Conservation (phyloP, 805 yeast species). For the Candida koratica region DNA sequence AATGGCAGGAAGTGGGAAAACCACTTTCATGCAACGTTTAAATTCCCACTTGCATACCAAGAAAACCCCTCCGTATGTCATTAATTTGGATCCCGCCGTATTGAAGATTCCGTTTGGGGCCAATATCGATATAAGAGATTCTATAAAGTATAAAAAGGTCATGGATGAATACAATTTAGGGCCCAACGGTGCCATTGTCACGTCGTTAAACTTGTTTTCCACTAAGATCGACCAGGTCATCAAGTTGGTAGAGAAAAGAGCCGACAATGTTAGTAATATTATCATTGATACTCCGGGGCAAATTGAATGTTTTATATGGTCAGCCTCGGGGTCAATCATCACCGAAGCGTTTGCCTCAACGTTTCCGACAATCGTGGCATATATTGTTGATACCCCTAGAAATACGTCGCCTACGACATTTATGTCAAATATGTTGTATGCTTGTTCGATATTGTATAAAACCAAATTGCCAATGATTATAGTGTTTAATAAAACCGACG, state of each 20-base stretch:
- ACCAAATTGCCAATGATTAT: slow-evolving; percentile 95
- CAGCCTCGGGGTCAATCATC: slow-evolving; percentile 93
- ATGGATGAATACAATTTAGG: slow-evolving; percentile 95
- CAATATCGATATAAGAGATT: slow-evolving; percentile 93
- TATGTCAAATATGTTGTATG: slow-evolving; percentile 97
- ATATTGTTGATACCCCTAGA: slow-evolving; percentile 94
- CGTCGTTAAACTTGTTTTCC: slow-evolving; percentile 84
- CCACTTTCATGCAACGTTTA: slow-evolving; percentile 94
- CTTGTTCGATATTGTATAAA: slow-evolving; percentile 93
- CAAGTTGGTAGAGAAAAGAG: slow-evolving; percentile 74
- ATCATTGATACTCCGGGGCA: slow-evolving; percentile 98
- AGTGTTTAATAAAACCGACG: slow-evolving; percentile 94
- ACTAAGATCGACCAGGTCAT: slow-evolving; percentile 97
- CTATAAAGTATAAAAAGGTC: slow-evolving; percentile 91
- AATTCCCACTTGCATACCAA: slow-evolving; percentile 81
- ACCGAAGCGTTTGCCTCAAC: slow-evolving; percentile 96
- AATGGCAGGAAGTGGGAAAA: slow-evolving; percentile 77
- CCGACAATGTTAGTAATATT: slow-evolving; percentile 56
- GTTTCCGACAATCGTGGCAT: slow-evolving; percentile 93
- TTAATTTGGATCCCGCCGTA: slow-evolving; percentile 96
- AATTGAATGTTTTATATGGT: slow-evolving; percentile 97
- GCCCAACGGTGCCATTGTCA: slow-evolving; percentile 98
- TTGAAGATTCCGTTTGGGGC: slow-evolving; percentile 89
- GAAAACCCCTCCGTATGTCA: slow-evolving; percentile 78
- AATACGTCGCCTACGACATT: slow-evolving; percentile 93